Evolutionary conservation across 1,139 yeast species (phyloP).

Genomic region (Scheffersomyces lignicola): DNA sequence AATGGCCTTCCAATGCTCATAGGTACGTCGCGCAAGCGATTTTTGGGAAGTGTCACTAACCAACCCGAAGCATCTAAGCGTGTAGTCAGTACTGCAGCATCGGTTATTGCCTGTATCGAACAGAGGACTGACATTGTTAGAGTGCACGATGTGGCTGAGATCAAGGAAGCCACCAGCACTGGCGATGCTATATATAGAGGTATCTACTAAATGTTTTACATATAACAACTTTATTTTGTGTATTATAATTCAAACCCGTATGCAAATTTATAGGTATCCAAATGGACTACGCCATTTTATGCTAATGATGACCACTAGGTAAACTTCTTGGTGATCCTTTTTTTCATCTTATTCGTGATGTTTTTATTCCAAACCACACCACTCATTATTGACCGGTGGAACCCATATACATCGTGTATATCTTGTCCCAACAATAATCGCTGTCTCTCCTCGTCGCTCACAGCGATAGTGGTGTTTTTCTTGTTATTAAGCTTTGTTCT

Average conservation of each 20-base stretch:
- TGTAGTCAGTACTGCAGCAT: constrained; percentile 74
- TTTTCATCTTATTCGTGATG: constrained; percentile 51
- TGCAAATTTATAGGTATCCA: no score
- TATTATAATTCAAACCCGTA: no score
- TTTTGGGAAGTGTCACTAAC: constrained; percentile 71
- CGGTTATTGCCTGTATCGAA: constrained; percentile 71
- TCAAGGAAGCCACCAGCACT: constrained; percentile 60
- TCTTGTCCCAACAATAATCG: constrained; percentile 33
- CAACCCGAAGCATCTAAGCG: constrained; percentile 55
- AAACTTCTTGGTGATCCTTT: constrained; percentile 32
- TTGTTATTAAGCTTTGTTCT: constrained; percentile 46
- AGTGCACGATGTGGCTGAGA: constrained; percentile 80
- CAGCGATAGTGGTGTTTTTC: constrained; percentile 32
- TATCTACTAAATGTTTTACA: constrained; percentile 9
- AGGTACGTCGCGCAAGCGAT: constrained; percentile 87
- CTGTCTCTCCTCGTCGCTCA: constrained; percentile 43
- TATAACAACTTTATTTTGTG: no score
- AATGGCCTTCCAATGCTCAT: constrained; percentile 65
- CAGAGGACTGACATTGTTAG: constrained; percentile 80
- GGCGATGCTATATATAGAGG: constrained; percentile 78
- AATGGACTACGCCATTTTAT: no score
- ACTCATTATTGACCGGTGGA: constrained; percentile 52
- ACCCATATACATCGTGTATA: constrained; percentile 50
- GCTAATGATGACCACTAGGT: no score
- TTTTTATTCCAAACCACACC: constrained; percentile 59